Evolutionary conservation across 371 early-diverging fungal species (phyloP), one percentile per base, ranked within the genome.

Genomic region (Rhizopus microsporus): DNA sequence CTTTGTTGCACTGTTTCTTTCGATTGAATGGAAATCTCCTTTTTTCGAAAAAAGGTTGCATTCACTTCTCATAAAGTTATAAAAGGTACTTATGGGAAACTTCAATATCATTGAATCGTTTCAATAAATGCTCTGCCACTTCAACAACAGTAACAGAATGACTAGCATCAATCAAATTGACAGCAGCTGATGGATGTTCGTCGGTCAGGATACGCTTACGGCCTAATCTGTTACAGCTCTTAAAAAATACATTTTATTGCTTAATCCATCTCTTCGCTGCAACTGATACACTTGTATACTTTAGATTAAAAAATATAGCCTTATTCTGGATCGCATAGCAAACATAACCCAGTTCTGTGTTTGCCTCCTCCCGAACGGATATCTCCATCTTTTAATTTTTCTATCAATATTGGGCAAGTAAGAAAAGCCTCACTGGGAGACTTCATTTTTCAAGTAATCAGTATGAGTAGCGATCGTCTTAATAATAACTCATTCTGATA

Each of bases 251-350:
- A 34, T 35, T 46, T 16, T 56, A 56, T 9, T 44, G 56, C 37
- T 33, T 56, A 33, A 46, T 37, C 47, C 37, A 56, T 56, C 56
- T 34, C 46, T 56, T 59, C 50, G 50, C 51, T 43, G 57, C 43
- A 43, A 51, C 42, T 57, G 51, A 43, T 35, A 39, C 56, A 30
- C 44, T 50, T 51, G 40, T 48, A 7, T 42, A 38, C 51, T 57
- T 23, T 2, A 23, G 23, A 23, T 23, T 23, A 23, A 23, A 23
- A 23, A 51, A 59, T 51, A 51, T 51, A 42, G 32, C 44, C 45
- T 59, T 59, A 59, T 51, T 52, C 59, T 59, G 53, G 3, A 51
- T 52, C n/a, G 56, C 34, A 46, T 47, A 56, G 29, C 15, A 29
- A 34, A 44, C 32, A 5, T 23, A 23, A 23, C 23, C 23, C 23